A percentile compares a stretch with the other conserved stretches of the same genome.
These are phyloP conservation scores for Parsonsia alboflavescens DNA, from an alignment of 257 asterid genomes.

Conservation along the genomic window DNA sequence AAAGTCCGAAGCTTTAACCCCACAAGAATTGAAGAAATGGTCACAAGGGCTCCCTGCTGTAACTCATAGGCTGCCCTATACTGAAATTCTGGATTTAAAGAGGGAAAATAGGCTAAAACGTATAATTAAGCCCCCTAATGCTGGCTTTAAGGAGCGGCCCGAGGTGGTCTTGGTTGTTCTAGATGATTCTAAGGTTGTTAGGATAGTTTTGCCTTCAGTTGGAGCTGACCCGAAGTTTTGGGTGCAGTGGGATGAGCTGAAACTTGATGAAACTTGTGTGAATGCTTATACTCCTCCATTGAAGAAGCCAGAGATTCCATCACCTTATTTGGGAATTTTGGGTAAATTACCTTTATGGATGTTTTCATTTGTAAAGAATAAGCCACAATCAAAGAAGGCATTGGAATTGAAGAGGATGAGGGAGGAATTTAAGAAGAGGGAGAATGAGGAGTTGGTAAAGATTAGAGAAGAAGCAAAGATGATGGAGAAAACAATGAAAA, in stretches of 20 bases:
- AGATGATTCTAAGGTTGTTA: conserved; percentile 75
- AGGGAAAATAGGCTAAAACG: conserved; percentile 70
- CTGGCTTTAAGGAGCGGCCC: conserved; percentile 48
- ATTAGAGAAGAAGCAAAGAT: conserved; percentile 39
- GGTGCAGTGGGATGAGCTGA: conserved; percentile 74
- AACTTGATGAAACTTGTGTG: conserved; percentile 61
- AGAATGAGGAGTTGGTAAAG: conserved; percentile 39
- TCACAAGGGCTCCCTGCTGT: conserved; percentile 81
- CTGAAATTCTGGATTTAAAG: conserved; percentile 61
- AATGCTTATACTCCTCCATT: conserved; percentile 81
- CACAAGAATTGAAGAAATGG: conserved; percentile 71
- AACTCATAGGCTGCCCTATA: conserved; percentile 62
- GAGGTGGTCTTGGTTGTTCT: conserved; percentile 83
- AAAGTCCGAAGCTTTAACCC: conserved; percentile 47
- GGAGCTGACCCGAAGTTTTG: conserved; percentile 73
- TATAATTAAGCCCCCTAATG: conserved; percentile 55
- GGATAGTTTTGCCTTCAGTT: conserved; percentile 76
- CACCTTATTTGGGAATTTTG: conserved; percentile 66
- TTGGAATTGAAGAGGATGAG: conserved; percentile 69
- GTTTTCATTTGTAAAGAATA: conserved; percentile 55
- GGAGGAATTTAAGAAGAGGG: conserved; percentile 36
- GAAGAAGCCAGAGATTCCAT: conserved; percentile 60
- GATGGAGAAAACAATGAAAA: conserved; percentile 54
- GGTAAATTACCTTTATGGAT: conserved; percentile 43
- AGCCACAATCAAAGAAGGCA: conserved; percentile 78